These are phyloP conservation scores for Gracilaria gracilis DNA, from an alignment of 23 red algal species.

Conservation along the genomic window DNA sequence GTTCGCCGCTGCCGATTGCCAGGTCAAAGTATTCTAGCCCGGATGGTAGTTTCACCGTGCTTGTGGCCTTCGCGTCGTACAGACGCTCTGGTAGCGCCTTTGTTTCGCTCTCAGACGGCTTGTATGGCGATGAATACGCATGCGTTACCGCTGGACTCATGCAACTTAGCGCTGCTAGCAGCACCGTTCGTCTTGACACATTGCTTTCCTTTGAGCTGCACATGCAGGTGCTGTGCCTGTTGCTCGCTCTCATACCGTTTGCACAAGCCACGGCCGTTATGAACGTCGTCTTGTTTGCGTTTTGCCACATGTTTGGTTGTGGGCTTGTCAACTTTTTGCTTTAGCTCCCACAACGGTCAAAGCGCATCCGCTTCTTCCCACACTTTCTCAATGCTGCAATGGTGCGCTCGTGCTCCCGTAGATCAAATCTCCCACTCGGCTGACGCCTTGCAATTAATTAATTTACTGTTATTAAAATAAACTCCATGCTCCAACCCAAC, in stretches of 20 bases:
- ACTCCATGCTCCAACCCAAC: not conserved
- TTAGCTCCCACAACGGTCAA: not conserved
- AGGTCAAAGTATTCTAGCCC: slow-evolving; percentile 84
- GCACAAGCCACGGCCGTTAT: not conserved
- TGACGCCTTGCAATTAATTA: slow-evolving; percentile 6
- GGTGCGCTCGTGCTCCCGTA: not conserved
- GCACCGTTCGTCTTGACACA: slow-evolving; percentile 13
- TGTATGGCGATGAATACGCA: slow-evolving; percentile 68
- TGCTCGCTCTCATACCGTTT: not conserved
- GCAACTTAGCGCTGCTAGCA: slow-evolving; percentile 4
- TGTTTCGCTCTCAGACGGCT: slow-evolving; percentile 23
- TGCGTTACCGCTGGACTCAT: not conserved
- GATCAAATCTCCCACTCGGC: not conserved
- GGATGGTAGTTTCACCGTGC: slow-evolving; percentile 49
- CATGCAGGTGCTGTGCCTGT: not conserved
- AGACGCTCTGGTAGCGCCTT: slow-evolving; percentile 54
- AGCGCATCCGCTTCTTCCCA: not conserved
- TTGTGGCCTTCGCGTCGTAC: slow-evolving; percentile 36
- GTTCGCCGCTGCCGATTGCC: slow-evolving; percentile 46
- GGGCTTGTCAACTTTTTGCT: not conserved
- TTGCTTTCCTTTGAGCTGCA: not conserved
- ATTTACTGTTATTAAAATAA: not conserved
- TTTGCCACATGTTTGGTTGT: not conserved
- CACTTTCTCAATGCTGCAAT: no score
- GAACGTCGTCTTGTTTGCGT: not conserved